Evolutionary conservation across 441 rosid genomes (phyloP), one percentile per base, ranked within the genome.

Genomic region (Arabidopsis lyrata): DNA sequence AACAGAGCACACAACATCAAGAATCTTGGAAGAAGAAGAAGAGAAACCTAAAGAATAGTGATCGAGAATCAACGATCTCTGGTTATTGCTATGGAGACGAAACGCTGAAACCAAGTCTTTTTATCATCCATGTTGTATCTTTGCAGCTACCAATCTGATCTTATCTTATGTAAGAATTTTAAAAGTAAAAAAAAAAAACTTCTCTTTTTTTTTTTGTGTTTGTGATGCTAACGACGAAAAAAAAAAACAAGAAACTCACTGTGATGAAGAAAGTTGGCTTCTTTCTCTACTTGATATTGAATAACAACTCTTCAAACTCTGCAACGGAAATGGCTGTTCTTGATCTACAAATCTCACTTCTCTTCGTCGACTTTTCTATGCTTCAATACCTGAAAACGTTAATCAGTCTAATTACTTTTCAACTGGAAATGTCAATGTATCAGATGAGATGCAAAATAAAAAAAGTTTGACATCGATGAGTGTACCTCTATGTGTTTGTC

Each of bases 401-500:
- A 14, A 58, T 31, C 16, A 63, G 12, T 13, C 49, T 5, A 7
- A 36, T 68, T 39, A 44, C 13, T 15, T 52, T 54, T 75, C 47
- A 31, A 53, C 53, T 39, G 2, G 8, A 39, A 22, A 31, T n/a
- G 4, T 35, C 56, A 47, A 63, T 16, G 66, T 45, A 45, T 16
- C 45, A 63, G 66, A 56, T 15, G 63, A 53, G 35, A 53, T 53
- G 38, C 4, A 68, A 29, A 32, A 14, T 16, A 44, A 18, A 42
- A 62, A 14, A 42, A 14, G 22, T 11, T 13, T 45, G n/a, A 60
- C 34, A 29, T 15, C 5, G 4, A 65, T 47, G 79, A 56, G 31
- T 48, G 4, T 57, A 86, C 93, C 90, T 86, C 88, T 86, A 85
- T 71, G 66, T 38, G 90, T 36, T 72, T 83, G 86, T 80, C 90